Evolutionary conservation across 225 moss, liverwort and hornwort species (phyloP).

Genomic region (Marchantia polymorpha): DNA sequence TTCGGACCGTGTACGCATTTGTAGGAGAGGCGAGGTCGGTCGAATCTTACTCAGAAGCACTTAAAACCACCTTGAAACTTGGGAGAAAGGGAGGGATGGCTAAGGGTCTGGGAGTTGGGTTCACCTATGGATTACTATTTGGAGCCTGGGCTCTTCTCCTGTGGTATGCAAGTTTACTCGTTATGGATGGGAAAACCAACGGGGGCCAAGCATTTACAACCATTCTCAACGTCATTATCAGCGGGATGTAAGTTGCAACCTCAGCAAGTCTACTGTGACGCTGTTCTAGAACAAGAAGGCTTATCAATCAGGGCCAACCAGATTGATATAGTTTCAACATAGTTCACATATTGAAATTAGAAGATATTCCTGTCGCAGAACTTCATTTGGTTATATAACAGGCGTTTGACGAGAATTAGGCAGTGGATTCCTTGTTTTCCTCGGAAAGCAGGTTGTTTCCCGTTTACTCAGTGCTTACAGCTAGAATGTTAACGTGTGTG

Average conservation of each 20-base stretch:
- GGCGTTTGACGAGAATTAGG: too few species aligned
- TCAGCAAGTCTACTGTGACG: not conserved
- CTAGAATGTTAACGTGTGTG: too few species aligned
- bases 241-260: conserved; percentile 65
- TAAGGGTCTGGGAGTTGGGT: conserved; percentile 84
- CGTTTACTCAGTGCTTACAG: too few species aligned
- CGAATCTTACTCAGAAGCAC: conserved; percentile 63
- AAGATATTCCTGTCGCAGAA: too few species aligned
- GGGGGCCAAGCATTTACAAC: conserved; percentile 93
- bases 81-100: conserved; percentile 81
- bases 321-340: too few species aligned
- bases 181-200: conserved; percentile 58
- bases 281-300: too few species aligned
- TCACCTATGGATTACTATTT: conserved; percentile 82
- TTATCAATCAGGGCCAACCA: too few species aligned
- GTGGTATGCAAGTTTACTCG: conserved; percentile 83
- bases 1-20: conserved; percentile 88
- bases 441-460: too few species aligned
- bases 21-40: conserved; percentile 73
- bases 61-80: conserved; percentile 58
- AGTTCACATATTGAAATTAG: too few species aligned
- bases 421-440: too few species aligned
- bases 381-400: too few species aligned
- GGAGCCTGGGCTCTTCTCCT: conserved; percentile 83
- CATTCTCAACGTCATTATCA: conserved; percentile 86